Base-by-base conservation (phyloP, 768 basidiomycete genomes). In the Tricholoma hemisulphureum region DNA sequence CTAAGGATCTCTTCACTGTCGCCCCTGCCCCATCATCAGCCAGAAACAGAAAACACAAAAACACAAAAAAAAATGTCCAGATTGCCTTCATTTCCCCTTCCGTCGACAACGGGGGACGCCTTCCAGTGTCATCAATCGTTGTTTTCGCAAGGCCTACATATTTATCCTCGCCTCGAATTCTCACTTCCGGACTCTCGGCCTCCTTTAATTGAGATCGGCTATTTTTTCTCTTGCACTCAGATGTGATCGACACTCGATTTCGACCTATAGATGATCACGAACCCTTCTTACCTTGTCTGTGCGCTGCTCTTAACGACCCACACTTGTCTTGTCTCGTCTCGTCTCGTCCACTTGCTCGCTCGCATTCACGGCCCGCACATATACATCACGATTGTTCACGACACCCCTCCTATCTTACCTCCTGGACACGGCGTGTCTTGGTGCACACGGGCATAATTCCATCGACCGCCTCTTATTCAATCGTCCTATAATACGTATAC, bases 221-320 rank as follows among this genome's bases (percentile, higher is more conserved):
- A 41, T 24, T 51, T 64, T 63, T 65, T 60, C 58, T 59, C 59
- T n/a, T n/a, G n/a, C 67, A 28, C 65, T 68, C 58, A n/a, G n/a
- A n/a, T n/a, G n/a, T 69, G 67, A 64, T 64, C 70, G 46, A 28
- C 46, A 49, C 65, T 67, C 65, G 69, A 73, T 68, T 63, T 67
- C 70, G 75, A 73, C 80, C 74, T 74, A 48, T 48, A 68, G 63
- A 67, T 60, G 61, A 62, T 29, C 63, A 58, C 60, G 60, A 66
- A 61, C 56, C 55, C 58, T 57, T 61, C 58, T 61, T 56, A 56
- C 53, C 56, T 45, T 41, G 34, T 57, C 48, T 62, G 69, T 80
- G 82, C 82, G 82, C 85, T 86, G 82, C 85, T 86, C 82, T 83
- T 81, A 77, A 72, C 65, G 73, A 67, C 77, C 69, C 63, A 71